These are phyloP conservation scores for Paraurostyla sp. DNA, from an alignment of 73 alveolate species.

Conservation along the genomic window DNA sequence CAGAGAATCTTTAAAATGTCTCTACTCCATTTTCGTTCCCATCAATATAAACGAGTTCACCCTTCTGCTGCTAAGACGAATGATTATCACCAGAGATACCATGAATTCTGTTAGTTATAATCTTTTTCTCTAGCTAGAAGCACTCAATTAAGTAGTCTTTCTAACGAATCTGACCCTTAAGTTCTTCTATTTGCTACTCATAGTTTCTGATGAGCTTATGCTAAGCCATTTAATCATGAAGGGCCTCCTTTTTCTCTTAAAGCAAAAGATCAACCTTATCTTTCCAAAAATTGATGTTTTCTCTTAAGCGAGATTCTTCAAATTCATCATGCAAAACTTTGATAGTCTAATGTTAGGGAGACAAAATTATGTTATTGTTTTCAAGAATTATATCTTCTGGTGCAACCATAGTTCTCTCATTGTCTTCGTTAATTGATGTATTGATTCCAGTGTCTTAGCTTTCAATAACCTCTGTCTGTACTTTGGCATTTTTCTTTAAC, in stretches of 20 bases:
- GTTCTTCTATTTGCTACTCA: slow-evolving; percentile 49
- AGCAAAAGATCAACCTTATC: slow-evolving; percentile 42
- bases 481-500: background rate
- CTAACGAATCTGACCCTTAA: background rate
- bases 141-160: slow-evolving; percentile 15
- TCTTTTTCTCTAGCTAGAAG: slow-evolving; percentile 19
- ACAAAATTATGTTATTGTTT: background rate
- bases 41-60: background rate
- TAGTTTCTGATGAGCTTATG: slow-evolving; percentile 50
- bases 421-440: background rate
- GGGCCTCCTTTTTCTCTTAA: slow-evolving; percentile 36
- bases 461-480: background rate
- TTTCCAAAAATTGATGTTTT: slow-evolving; percentile 52
- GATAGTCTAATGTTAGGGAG: background rate
- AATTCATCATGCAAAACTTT: slow-evolving; percentile 28
- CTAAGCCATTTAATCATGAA: slow-evolving; percentile 39
- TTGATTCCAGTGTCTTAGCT: background rate
- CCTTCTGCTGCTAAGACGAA: background rate
- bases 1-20: background rate
- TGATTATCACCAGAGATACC: background rate
- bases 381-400: background rate
- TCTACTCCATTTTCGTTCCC: background rate
- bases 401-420: too few species aligned
- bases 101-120: background rate
- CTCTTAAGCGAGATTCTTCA: slow-evolving; percentile 46